Conservation (phyloP, 2,329 filamentous ascomycete species). For the Malbranchea zuffiana region DNA sequence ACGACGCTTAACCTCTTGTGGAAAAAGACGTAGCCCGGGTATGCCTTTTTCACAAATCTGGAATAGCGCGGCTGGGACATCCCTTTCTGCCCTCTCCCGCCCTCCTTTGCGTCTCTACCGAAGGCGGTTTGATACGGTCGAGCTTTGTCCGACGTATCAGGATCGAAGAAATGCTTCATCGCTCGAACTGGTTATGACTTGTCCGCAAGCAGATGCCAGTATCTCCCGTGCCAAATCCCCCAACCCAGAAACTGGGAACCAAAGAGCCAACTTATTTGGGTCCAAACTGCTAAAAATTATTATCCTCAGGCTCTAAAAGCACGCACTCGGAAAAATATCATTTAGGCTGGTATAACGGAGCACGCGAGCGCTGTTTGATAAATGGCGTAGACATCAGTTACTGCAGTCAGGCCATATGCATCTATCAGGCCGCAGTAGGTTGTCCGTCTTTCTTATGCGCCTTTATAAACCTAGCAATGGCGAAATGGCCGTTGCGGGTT, state of each 20-base stretch:
- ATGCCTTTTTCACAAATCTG: too few species aligned
- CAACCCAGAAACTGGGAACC: background rate
- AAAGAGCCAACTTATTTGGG: background rate
- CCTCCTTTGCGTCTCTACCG: too few species aligned
- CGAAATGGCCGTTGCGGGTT: background rate
- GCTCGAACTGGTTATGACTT: background rate
- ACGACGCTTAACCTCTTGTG: too few species aligned
- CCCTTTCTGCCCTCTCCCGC: too few species aligned
- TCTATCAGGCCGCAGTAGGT: background rate
- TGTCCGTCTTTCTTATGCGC: background rate
- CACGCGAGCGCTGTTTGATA: background rate
- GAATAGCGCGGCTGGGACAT: too few species aligned
- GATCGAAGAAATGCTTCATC: background rate
- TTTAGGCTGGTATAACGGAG: background rate
- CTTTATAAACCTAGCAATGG: conserved; percentile 5
- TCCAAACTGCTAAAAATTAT: background rate
- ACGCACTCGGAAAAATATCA: background rate
- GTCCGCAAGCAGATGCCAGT: background rate
- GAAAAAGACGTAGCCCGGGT: too few species aligned
- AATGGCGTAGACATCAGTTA: background rate
- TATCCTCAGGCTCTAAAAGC: background rate
- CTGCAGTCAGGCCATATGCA: background rate
- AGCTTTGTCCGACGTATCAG: too few species aligned
- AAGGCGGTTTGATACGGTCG: too few species aligned
- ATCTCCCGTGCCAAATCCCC: background rate